These are phyloP conservation scores for Candida fluviatilis DNA, from an alignment of 805 yeast species.

Conservation along the genomic window DNA sequence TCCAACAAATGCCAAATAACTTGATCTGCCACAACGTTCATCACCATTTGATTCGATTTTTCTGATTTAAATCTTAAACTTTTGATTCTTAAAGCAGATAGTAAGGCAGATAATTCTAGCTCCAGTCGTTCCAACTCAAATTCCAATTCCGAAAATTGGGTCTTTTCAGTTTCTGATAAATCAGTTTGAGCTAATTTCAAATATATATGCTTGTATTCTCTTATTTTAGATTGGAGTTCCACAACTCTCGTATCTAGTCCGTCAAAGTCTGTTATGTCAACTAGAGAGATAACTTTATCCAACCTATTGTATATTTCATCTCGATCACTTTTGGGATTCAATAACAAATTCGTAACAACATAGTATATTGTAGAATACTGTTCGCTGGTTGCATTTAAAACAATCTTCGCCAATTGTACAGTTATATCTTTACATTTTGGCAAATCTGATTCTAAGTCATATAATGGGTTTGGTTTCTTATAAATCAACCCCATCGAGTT, in stretches of 20 bases:
- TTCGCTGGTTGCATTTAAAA: slow-evolving; percentile 32
- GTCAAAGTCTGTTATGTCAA: slow-evolving; percentile 32
- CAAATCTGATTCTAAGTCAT: slow-evolving; percentile 21
- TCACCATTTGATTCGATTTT: slow-evolving; percentile 18
- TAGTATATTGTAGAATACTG: slow-evolving; percentile 37
- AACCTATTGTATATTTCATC: slow-evolving; percentile 35
- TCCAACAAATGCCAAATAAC: slow-evolving; percentile 68
- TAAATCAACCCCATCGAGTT: slow-evolving; percentile 41
- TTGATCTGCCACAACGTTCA: slow-evolving; percentile 50
- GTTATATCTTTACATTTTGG: slow-evolving; percentile 25
- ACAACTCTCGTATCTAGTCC: slow-evolving; percentile 29
- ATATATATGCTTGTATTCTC: slow-evolving; percentile 30
- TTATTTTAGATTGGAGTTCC: slow-evolving; percentile 26
- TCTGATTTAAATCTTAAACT: slow-evolving; percentile 15
- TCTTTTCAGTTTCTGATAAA: slow-evolving; percentile 16
- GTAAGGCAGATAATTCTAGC: slow-evolving; percentile 31
- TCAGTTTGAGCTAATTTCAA: slow-evolving; percentile 32
- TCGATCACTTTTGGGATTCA: slow-evolving; percentile 22
- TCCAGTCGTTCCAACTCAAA: slow-evolving; percentile 29
- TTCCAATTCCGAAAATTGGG: slow-evolving; percentile 20
- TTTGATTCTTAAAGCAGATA: slow-evolving; percentile 25
- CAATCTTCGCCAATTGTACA: slow-evolving; percentile 34
- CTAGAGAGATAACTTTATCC: slow-evolving; percentile 32
- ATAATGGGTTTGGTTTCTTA: slow-evolving; percentile 50
- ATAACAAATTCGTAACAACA: slow-evolving; percentile 31